Evolutionary conservation across 805 yeast genomes (phyloP), one percentile per base, ranked within the genome.

Genomic region (Wickerhamomyces ciferrii): DNA sequence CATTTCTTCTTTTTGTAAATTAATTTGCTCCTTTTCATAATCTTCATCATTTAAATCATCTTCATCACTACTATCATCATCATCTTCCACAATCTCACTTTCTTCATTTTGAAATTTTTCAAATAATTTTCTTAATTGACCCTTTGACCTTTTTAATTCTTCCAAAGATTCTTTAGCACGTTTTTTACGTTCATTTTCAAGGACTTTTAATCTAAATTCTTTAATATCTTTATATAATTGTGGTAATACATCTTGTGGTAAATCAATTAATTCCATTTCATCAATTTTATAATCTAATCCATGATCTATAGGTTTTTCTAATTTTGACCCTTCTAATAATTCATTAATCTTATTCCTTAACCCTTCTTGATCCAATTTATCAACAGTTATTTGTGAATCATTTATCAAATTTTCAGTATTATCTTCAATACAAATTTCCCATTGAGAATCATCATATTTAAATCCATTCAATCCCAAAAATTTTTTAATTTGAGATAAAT

Each of bases 121-220:
- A 48, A 69, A 74, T 39, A 81, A 55, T 48, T 69, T 62, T 47
- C 76, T 71, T 38, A 82, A 58, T 44, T 76, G 71, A 19, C 64
- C 56, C 52, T 75, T 75, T 1, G 83, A 72, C 48, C 74, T 70
- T 36, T 65, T 64, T 40, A 79, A 69, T 51, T 81, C 87, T 19
- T 61, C 66, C 19, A 71, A 63, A 10, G 70, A 56, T 48, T 78
- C 79, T 47, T 67, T 67, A 43, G 72, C 75, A 39, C 84, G 68
- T 41, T 78, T 75, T 41, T 70, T 69, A 44, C 71, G 68, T 46
- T 81, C 87, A 24, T 76, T 62, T 37, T 71, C 71, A 44, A 79
- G 56, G 24, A 81, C 83, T 39, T 71, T 72, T 20, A 80, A 66
- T 55, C 87, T 63, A 56, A 83, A 83, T 49, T 72, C 75, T 47